These are phyloP conservation scores for Taphrina flavorubra DNA, from an alignment of 1,139 yeast species.

Conservation along the genomic window DNA sequence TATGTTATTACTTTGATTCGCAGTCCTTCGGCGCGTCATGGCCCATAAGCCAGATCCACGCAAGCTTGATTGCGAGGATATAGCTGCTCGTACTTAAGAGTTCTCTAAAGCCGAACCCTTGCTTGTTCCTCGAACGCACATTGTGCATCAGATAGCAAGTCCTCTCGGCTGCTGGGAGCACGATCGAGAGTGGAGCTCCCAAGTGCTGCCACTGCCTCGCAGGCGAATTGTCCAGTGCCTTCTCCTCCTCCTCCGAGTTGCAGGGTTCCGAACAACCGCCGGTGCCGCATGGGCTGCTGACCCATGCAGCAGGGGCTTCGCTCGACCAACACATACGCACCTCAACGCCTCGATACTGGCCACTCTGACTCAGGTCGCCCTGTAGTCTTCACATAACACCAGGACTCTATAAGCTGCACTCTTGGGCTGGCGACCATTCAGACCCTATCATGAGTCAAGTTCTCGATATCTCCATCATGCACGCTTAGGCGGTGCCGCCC, in stretches of 20 bases:
- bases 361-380: constrained; percentile 10
- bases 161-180: no score
- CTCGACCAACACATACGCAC: constrained; percentile 21
- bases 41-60: no score
- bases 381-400: neutral
- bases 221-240: neutral
- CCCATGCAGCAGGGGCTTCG: constrained; percentile 4
- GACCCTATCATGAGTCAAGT: neutral
- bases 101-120: no score
- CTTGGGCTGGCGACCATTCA: neutral
- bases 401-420: neutral
- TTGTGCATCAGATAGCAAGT: no score
- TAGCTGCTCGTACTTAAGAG: no score
- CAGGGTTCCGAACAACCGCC: constrained; percentile 4
- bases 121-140: no score
- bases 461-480: constrained; percentile 5
- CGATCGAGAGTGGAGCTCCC: no score
- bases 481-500: constrained; percentile 16
- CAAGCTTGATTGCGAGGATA: no score
- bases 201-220: no score
- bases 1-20: no score
- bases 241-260: constrained; percentile 1
- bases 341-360: constrained; percentile 16
- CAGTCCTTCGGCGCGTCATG: no score
- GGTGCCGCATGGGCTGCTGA: constrained; percentile 18